Conservation (phyloP, 1,284 basidiomycete genomes). For the Taiwanofungus camphoratus region DNA sequence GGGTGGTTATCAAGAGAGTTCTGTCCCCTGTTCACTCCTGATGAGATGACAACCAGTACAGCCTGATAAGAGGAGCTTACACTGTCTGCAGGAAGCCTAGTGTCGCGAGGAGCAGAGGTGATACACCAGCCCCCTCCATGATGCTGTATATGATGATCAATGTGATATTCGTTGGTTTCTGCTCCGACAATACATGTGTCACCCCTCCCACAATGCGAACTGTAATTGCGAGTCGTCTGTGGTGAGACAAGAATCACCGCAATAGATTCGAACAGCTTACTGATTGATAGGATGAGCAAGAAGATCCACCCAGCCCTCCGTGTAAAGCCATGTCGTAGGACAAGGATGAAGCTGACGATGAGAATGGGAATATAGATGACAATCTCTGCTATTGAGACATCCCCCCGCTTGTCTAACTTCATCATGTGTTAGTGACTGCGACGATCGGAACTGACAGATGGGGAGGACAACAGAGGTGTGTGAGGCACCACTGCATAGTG, state of each 20-base stretch:
- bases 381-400: conserved; percentile 12
- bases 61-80: too few relatives aligned
- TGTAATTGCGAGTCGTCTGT: conserved; percentile 22
- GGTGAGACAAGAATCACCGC: conserved; percentile 2
- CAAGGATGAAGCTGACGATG: conserved; percentile 6
- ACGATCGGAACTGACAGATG: neutral
- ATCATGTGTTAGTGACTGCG: too few relatives aligned
- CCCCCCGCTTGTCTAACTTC: conserved; percentile 13
- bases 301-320: conserved; percentile 13
- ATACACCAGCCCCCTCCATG: conserved; percentile 50
- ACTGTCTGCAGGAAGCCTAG: conserved; percentile 55
- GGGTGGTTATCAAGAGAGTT: conserved; percentile 14
- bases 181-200: conserved; percentile 47
- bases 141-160: conserved; percentile 46
- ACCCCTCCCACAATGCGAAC: conserved; percentile 54
- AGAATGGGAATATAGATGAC: conserved; percentile 14
- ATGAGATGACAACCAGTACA: too few relatives aligned
- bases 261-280: conserved; percentile 27
- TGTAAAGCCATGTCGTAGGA: conserved; percentile 10
- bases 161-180: conserved; percentile 32
- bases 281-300: conserved; percentile 33
- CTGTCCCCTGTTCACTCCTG: conserved; percentile 24
- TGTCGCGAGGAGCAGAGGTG: conserved; percentile 47
- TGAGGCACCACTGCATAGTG: too few relatives aligned
- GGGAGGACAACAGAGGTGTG: too few relatives aligned